Percentiles rank a stretch among this genome's conserved stretches.
phyloP scores from a whole-genome alignment of 805 yeast genomes.

The Brettanomyces naardenensis region DNA sequence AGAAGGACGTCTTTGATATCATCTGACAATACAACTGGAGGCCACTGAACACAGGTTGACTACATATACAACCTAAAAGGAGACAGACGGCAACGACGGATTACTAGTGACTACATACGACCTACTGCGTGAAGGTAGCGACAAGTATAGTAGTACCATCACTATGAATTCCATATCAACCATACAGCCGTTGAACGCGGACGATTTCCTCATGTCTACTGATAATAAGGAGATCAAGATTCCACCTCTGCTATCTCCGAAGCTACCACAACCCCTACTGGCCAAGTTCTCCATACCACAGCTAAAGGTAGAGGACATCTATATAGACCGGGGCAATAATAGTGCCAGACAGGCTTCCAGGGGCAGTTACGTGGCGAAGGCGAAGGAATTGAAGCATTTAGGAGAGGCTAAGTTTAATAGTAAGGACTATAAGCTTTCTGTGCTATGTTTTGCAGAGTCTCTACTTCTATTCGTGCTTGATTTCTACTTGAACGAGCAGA shows the following conservation, averaged over 20 bases:
- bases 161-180: too few species aligned
- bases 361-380: constrained; percentile 3
- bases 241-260: constrained; percentile 14
- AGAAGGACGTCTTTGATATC: too few species aligned
- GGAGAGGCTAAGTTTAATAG: constrained; percentile 12
- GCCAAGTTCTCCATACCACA: constrained; percentile 11
- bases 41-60: too few species aligned
- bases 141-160: too few species aligned
- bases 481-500: constrained; percentile 14
- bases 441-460: constrained; percentile 18
- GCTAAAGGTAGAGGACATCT: constrained; percentile 11
- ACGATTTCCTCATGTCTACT: neutral
- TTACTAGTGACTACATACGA: too few species aligned
- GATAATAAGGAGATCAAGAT: constrained; percentile 5
- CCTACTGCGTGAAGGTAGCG: too few species aligned
- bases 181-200: neutral
- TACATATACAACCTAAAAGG: too few species aligned
- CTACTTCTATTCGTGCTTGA: constrained; percentile 19
- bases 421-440: constrained; percentile 11
- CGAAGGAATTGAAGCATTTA: constrained; percentile 11
- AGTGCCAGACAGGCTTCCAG: neutral
- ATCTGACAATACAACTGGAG: too few species aligned
- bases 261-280: constrained; percentile 11
- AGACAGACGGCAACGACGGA: too few species aligned
- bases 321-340: neutral